These are phyloP conservation scores for Caryopteris hybrid DNA, from an alignment of 305 asterid species.

Conservation along the genomic window DNA sequence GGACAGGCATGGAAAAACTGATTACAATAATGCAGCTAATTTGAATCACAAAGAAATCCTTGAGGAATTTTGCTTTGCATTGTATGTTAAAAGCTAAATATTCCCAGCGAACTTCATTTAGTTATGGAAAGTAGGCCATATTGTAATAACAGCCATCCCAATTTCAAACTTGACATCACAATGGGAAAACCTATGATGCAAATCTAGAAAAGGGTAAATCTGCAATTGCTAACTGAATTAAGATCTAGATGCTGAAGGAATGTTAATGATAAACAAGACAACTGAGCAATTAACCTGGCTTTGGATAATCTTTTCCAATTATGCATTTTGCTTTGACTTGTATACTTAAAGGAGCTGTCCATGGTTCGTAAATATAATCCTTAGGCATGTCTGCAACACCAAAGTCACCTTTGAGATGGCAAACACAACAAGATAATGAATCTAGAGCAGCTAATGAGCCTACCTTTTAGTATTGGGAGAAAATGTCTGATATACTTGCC, in stretches of 20 bases:
- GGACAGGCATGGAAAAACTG: neutral
- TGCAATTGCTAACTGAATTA: neutral
- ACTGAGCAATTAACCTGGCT: conserved; percentile 57
- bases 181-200: neutral
- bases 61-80: neutral
- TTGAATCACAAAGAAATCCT: neutral
- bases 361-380: conserved; percentile 93
- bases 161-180: neutral
- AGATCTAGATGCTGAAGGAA: neutral
- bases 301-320: conserved; percentile 88
- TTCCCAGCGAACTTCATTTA: neutral
- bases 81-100: neutral
- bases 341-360: conserved; percentile 82
- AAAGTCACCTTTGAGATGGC: neutral
- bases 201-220: neutral
- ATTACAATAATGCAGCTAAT: neutral
- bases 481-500: conserved; percentile 82
- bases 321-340: conserved; percentile 84
- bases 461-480: conserved; percentile 84
- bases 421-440: conserved; percentile 14
- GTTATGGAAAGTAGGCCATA: neutral
- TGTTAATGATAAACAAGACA: neutral
- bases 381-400: conserved; percentile 77
- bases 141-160: neutral
- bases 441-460: conserved; percentile 14